Base-by-base conservation (phyloP, 208 protist species). In the Leishmania amazonensis region DNA sequence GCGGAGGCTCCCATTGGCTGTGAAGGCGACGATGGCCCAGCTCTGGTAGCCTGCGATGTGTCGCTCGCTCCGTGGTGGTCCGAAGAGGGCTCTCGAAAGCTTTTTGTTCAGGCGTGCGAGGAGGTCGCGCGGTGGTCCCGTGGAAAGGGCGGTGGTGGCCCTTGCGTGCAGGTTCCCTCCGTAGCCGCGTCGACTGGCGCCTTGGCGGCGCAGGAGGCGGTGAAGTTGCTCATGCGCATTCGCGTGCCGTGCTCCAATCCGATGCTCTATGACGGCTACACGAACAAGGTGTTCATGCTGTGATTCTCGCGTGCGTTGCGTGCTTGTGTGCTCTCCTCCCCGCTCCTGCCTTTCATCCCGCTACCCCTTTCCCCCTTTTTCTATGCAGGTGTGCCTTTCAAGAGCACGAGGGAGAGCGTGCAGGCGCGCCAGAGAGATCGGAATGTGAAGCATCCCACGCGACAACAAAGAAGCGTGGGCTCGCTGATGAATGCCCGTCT, bases 211-310 rank as follows among this genome's bases (percentile, higher is more conserved):
- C 98, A 99, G 87, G 99, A 99, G 87, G 81, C 92, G 28, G 96
- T 99, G 80, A 99, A 99, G 91, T 75, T 99, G 5, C 64, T 99
- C 31, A 98, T 98, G 62, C 86, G 87, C 40, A 97, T 98, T 65
- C 94, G 95, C 35, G 85, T 98, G 7, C 98, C 98, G 24, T 85
- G 96, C 38, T 86, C 94, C 35, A 90, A 94, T 72, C 97, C 97
- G 15, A 85, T 99, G 35, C 79, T 99, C 21, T 99, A 96, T 87
- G 96, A 98, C 83, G 98, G 98, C 28, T 94, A 95, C 75, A 62
- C 85, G 3, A 91, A 89, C 75, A 85, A 49, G 17, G 45, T 86
- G 5, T 79, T 79, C 74, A 74, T 51, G 11, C 64, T 85, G 35
- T 85, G 57, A 84, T 15, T 19, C 40, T 57, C 57, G 4, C 71